These are phyloP conservation scores for Calonectria honghensis DNA, from an alignment of 2,329 filamentous ascomycete species.

Conservation along the genomic window DNA sequence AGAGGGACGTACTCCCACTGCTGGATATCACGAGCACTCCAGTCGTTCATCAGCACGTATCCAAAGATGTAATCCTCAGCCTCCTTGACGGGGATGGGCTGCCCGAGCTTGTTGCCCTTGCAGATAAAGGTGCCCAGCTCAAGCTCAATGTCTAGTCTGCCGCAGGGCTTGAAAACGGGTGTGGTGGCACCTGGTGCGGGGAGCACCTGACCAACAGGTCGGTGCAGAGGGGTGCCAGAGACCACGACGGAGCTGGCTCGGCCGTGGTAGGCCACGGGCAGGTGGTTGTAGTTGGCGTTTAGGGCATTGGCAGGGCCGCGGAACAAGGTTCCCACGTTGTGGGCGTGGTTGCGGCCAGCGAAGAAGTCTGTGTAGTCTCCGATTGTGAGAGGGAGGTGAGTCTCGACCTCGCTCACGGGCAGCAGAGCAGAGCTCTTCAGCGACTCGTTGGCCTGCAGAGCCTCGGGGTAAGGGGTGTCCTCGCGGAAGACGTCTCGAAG, in stretches of 20 bases:
- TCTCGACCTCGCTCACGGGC: constrained; percentile 68
- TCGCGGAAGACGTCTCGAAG: constrained; percentile 77
- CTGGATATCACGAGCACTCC: constrained; percentile 78
- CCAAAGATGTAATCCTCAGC: constrained; percentile 84
- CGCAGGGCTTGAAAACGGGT: constrained; percentile 75
- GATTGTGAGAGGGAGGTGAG: constrained; percentile 84
- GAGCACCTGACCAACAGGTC: constrained; percentile 85
- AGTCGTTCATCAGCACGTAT: constrained; percentile 78
- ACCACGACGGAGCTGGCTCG: constrained; percentile 85
- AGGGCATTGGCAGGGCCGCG: constrained; percentile 83
- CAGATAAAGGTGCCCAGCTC: constrained; percentile 86
- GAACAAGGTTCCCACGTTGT: constrained; percentile 81
- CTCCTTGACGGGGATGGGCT: constrained; percentile 77
- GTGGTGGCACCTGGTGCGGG: constrained; percentile 64
- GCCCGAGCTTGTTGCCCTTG: constrained; percentile 78
- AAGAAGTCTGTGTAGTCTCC: constrained; percentile 93
- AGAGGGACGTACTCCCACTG: constrained; percentile 76
- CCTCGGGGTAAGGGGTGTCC: constrained; percentile 65
- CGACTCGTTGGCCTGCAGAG: constrained; percentile 60
- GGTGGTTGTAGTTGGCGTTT: constrained; percentile 86
- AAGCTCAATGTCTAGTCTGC: constrained; percentile 82
- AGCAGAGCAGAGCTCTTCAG: constrained; percentile 57
- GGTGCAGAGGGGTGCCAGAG: constrained; percentile 81
- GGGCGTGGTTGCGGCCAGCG: constrained; percentile 85
- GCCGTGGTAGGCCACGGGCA: constrained; percentile 88